A percentile compares a stretch with the other conserved stretches of the same genome.
phyloP scores from a whole-genome alignment of 306 rosid genomes.

The Vigna mungo region DNA sequence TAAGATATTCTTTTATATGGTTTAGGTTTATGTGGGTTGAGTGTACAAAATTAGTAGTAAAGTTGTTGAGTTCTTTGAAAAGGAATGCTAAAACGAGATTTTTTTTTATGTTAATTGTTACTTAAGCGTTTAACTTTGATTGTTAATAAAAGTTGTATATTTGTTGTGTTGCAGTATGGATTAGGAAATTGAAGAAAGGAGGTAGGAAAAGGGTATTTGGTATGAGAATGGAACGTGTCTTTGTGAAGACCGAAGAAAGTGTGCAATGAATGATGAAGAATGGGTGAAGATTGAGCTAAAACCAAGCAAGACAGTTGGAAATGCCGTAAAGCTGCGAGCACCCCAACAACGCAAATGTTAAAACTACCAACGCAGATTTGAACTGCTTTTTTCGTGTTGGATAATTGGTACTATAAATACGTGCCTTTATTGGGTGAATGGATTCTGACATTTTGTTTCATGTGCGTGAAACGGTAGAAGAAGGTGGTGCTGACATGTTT shows the following conservation, averaged over 20 bases:
- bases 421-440: neutral
- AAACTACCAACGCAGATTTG: neutral
- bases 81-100: too few species aligned
- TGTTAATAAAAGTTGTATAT: too few species aligned
- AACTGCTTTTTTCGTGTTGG: neutral
- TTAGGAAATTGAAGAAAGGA: constrained; percentile 19
- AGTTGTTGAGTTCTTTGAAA: too few species aligned
- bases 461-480: neutral
- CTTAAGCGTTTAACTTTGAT: too few species aligned
- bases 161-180: neutral
- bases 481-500: constrained; percentile 21
- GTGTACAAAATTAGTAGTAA: too few species aligned
- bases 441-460: constrained; percentile 21
- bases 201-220: neutral
- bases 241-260: neutral
- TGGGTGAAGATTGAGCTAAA: neutral
- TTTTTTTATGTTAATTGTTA: too few species aligned
- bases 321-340: constrained; percentile 14
- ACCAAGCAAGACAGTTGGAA: neutral
- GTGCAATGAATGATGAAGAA: neutral
- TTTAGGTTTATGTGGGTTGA: neutral
- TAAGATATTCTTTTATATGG: neutral
- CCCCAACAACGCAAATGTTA: neutral
- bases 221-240: neutral
- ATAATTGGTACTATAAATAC: neutral